These are phyloP conservation scores for Astrephomene gubernaculifera DNA, from an alignment of 139 green algal genomes.

Conservation along the genomic window DNA sequence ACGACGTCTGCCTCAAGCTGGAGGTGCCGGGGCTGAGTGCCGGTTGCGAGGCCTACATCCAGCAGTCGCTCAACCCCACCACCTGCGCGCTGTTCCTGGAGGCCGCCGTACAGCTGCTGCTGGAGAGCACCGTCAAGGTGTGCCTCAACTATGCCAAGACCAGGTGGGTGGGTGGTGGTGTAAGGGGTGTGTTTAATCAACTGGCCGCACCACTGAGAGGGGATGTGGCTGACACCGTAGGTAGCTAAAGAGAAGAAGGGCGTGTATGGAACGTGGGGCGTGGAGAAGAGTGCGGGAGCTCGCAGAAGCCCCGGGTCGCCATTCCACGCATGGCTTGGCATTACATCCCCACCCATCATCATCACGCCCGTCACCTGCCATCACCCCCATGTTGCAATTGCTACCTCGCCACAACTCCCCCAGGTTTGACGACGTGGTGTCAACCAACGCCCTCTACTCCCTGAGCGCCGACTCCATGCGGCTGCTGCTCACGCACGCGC, in stretches of 20 bases:
- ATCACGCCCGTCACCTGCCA: too few species aligned
- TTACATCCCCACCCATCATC: too few species aligned
- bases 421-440: slow-evolving; percentile 32
- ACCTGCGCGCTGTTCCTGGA: slow-evolving; percentile 22
- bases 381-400: too few species aligned
- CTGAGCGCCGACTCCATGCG: slow-evolving; percentile 11
- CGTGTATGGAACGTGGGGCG: too few species aligned
- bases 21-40: slow-evolving; percentile 8
- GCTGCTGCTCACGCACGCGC: slow-evolving; percentile 6
- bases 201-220: too few species aligned
- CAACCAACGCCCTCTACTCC: background rate
- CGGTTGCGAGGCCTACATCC: slow-evolving; percentile 23
- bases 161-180: background rate
- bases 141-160: slow-evolving; percentile 16
- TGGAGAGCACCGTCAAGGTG: slow-evolving; percentile 10
- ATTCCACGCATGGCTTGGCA: too few species aligned
- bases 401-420: background rate
- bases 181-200: too few species aligned
- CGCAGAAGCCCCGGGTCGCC: too few species aligned
- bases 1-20: slow-evolving; percentile 41
- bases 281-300: too few species aligned
- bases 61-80: background rate
- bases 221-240: too few species aligned
- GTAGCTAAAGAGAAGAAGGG: too few species aligned
- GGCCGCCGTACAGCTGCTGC: slow-evolving; percentile 1